Evolutionary conservation across 192 early-diverging fungal species (phyloP).

Genomic region (Gonapodya prolifera): DNA sequence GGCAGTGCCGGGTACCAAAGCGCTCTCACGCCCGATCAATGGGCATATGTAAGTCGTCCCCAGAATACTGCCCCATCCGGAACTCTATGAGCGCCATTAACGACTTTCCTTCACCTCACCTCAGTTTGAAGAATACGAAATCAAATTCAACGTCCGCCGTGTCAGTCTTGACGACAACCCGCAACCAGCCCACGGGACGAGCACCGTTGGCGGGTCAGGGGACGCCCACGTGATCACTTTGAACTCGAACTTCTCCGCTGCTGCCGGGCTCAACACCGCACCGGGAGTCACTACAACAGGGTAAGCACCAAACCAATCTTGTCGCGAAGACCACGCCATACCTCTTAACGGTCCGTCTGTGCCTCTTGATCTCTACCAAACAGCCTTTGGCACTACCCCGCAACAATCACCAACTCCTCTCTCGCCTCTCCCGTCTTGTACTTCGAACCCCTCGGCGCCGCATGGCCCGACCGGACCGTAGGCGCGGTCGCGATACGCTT

Average conservation of each 20-base stretch:
- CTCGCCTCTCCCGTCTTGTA: background rate
- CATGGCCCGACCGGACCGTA: constrained; percentile 14
- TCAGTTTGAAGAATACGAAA: background rate
- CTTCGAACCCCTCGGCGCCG: background rate
- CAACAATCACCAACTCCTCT: background rate
- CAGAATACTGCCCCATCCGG: no score
- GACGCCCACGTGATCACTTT: background rate
- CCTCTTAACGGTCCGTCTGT: no score
- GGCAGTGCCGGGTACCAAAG: background rate
- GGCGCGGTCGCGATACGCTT: constrained; percentile 18
- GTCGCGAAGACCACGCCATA: no score
- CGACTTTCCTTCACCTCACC: no score
- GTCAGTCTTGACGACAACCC: background rate
- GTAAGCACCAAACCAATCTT: no score
- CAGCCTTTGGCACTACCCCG: background rate
- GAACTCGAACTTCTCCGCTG: background rate
- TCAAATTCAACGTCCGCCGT: background rate
- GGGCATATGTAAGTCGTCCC: background rate
- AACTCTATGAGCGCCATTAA: no score
- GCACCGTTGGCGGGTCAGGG: background rate
- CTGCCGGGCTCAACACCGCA: background rate
- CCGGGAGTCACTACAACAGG: background rate
- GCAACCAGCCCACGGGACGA: background rate
- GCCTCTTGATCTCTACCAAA: no score
- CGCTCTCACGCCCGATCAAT: background rate